Base-by-base conservation (phyloP, 2,329 filamentous ascomycete genomes). In the Endoconidiophora laricicola region DNA sequence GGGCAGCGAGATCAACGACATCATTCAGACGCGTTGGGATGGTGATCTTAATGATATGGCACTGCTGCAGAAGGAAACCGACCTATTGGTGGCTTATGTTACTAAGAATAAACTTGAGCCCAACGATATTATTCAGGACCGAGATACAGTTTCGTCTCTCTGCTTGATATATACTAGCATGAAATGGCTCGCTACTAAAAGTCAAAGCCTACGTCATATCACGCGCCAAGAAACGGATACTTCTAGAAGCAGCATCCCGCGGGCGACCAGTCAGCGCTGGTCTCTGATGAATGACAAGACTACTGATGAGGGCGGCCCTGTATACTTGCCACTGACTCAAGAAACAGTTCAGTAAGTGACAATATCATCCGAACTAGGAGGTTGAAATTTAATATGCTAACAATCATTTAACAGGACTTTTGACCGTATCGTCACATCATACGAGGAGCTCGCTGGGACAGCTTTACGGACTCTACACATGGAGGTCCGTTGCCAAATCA, bases 91-190 rank as follows among this genome's bases (percentile, higher is more conserved):
- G 47, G 64, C 69, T 48, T 67, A 73, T 45, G 71, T 74, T 0
- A 74, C 75, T 52, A 74, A 81, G 53, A 72, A 72, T 18, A 73
- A 76, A 3, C 66, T 94, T 9, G 77, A 82, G 55, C 72, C 82
- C 48, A 81, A 81, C 57, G 90, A 96, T 61, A 81, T 95, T 45
- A 88, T 96, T 55, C 81, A 83, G 41, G 88, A 96, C 59, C 79
- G 84, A 23, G 93, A 96, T 61, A 83, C 81, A 3, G 81, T 96
- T 24, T 78, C 82, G 41, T 83, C 83, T 3, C 68, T 98, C 3
- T 95, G 88, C 57, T 74, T 95, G 38, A 70, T 98, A 36, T 93
- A 94, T 63, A 95, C 88, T 46, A 95, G 88, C 68, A 94, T 96
- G 86, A 91, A 93, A 69, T 98, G 91, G 91, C 76, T 98, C 36